Conservation (phyloP, 345 rosid genomes). For the Lenwebbia sp. region DNA sequence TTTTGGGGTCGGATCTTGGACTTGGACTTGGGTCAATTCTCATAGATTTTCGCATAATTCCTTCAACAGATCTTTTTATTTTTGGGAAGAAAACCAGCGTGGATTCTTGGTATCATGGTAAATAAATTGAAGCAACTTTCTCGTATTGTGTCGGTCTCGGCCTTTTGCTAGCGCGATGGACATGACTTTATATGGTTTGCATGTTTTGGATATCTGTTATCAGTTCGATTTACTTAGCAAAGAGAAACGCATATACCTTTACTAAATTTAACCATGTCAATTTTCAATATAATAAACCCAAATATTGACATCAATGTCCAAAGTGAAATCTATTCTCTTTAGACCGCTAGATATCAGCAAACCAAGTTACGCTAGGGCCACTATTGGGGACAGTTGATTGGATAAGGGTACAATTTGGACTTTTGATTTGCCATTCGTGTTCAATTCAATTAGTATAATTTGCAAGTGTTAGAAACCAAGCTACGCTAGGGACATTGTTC, state of each 20-base stretch:
- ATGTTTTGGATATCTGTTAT: rapidly evolving
- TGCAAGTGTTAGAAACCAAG: not conserved
- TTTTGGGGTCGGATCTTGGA: not conserved
- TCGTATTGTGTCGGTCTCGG: not conserved
- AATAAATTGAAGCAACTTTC: not conserved
- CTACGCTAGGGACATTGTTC: too few relatives aligned
- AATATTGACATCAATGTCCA: not conserved
- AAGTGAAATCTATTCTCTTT: not conserved
- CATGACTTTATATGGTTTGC: not conserved
- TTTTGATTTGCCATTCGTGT: not conserved
- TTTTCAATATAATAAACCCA: not conserved
- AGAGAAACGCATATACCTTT: not conserved
- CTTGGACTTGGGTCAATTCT: not conserved
- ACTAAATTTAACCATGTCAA: not conserved
- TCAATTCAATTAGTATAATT: not conserved
- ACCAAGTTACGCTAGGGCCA: not conserved
- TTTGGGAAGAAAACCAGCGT: not conserved
- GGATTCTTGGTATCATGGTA: not conserved
- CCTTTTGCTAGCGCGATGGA: not conserved
- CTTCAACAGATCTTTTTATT: not conserved
- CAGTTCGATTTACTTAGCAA: not conserved
- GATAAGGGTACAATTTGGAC: not conserved
- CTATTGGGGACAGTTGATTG: not conserved
- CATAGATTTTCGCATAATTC: not conserved
- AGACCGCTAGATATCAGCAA: not conserved